Base-by-base conservation (phyloP, 495 filamentous ascomycete genomes). In the Penicillium atrosanguineum region DNA sequence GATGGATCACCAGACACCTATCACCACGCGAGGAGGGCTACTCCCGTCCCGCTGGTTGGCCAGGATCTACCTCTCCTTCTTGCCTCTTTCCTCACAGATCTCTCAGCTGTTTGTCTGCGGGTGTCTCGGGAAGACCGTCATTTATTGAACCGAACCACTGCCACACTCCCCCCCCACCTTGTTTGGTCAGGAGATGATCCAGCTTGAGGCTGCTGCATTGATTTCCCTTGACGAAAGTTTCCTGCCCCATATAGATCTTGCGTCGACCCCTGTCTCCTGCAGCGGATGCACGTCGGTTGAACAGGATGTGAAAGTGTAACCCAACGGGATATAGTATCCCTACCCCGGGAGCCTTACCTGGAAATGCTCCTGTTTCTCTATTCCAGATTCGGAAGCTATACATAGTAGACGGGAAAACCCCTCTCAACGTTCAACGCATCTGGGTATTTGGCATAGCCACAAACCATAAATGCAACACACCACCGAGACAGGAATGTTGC, bases 1-100 rank as follows among this genome's bases (percentile, higher is more conserved):
- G 48, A 18, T 14, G 44, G 51, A 62, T 66, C 63, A 66, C 57
- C 60, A 60, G 60, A 66, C 60, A 57, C 54, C 60, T 61, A 66
- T 66, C 57, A 64, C 15, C 44, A 48, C 40, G 36, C 49, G 42
- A 47, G 52, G 52, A 63, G 46, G 42, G 56, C 63, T n/a, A 25
- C 44, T 51, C 8, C 14, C 31, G 19, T 23, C 6, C 23, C 15
- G 23, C 28, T 63, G 41, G 57, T 46, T 66, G 63, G 63, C 39
- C 48, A 28, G 20, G 38, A 50, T 57, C 58, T 36, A 53, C 44
- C 44, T 46, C 29, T 20, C 41, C 14, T 26, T 42, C 36, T 59
- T 48, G 43, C 45, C 21, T 54, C 43, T 45, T 39, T n/a, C 38
- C 7, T 7, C 38, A 18, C 7, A 9, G 4, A 4, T 40, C 38